Base-by-base conservation (phyloP, 202 grass and related monocot genomes). In the Panicum virgatum region DNA sequence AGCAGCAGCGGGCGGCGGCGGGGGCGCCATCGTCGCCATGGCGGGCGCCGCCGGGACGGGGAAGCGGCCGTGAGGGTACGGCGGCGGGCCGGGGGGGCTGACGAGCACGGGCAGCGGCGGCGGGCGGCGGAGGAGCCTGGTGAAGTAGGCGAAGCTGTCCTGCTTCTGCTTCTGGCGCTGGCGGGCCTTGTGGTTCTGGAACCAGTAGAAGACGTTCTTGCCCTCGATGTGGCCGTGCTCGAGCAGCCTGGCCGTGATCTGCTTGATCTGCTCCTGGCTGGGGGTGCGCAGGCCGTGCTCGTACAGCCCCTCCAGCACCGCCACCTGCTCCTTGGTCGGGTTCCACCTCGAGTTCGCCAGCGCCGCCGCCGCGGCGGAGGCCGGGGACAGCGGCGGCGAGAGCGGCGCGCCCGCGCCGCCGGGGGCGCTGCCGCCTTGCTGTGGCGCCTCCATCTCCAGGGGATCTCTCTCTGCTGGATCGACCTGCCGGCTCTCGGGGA, bases 181-280 rank as follows among this genome's bases (percentile, higher is more conserved):
- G 19, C 92, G 81, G 1, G 90, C 90, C 83, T 93, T 95, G 80
- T 95, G 89, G 74, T 98, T 98, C 82, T 98, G 96, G 82, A 98
- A 98, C 96, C 96, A 98, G 85, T 98, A 98, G 89, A 93, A 96
- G 25, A 98, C 89, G 82, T 96, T 98, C 87, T 98, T 98, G 18
- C 85, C 90, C 82, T 98, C 96, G 42, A 98, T 88, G 78, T 53
- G 83, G 40, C 92, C 90, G 73, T 90, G 92, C 87, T 92, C 87
- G 27, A 83, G 74, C 19, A 98, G 77, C 75, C 89, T 68, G 12
- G 69, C 77, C 27, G 96, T 87, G 63, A 98, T 88, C 73, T 89
- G 79, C 82, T 93, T 89, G 66, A 98, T 91, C 89, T 98, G 89
- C 46, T 93, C 92, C 14, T 87, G 85, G 10, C 5, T 93, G 0